Percentiles rank a stretch among this genome's conserved stretches.
Evolutionary conservation across 768 basidiomycete species (phyloP).

Genomic region (Mrakia blollopis): DNA sequence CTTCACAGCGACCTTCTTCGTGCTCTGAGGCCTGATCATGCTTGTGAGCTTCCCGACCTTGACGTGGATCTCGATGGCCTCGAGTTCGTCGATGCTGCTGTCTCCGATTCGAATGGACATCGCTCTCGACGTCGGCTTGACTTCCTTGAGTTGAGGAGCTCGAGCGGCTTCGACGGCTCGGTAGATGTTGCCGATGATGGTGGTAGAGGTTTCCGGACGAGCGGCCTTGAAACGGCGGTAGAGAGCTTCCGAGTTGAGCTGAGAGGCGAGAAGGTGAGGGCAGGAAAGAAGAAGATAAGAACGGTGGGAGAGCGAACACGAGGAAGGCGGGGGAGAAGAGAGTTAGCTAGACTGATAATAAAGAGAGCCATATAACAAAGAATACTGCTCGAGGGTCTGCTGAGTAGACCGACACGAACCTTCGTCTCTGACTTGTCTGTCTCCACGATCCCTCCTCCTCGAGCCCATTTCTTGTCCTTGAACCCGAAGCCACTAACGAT

Average conservation of each 20-base stretch:
- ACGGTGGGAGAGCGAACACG: neutral
- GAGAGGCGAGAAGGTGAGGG: neutral
- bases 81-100: conserved; percentile 50
- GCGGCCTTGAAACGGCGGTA: neutral
- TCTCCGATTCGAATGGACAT: conserved; percentile 76
- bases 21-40: conserved; percentile 58
- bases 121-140: conserved; percentile 62
- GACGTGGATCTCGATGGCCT: conserved; percentile 51
- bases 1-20: conserved; percentile 64
- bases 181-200: conserved; percentile 54
- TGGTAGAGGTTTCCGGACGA: neutral
- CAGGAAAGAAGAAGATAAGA: neutral
- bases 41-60: conserved; percentile 77
- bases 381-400: no score
- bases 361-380: no score
- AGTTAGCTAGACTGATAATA: neutral
- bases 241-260: conserved; percentile 15
- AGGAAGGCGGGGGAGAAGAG: neutral
- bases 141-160: conserved; percentile 49
- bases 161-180: conserved; percentile 58
- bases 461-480: conserved; percentile 52
- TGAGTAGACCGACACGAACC: neutral
- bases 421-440: conserved; percentile 60
- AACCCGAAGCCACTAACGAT: conserved; percentile 75
- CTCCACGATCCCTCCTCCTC: conserved; percentile 59